Conservation (phyloP, 2,329 filamentous ascomycete species). For the Trichothecium roseum region DNA sequence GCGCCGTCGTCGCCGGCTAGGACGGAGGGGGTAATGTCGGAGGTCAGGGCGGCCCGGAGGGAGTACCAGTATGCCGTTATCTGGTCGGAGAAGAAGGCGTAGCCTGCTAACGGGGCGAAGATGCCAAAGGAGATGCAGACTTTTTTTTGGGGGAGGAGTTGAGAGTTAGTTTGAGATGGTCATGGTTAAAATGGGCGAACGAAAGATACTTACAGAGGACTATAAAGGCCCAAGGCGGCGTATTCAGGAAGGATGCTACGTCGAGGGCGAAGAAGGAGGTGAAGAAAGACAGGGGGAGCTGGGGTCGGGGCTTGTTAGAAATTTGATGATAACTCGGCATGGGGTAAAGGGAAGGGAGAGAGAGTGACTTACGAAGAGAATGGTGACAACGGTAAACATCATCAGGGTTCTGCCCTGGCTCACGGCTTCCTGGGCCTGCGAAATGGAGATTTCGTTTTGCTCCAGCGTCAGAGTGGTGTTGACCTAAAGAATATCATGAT, state of each 20-base stretch:
- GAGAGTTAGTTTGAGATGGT: no score
- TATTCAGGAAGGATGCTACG: slow-evolving; percentile 6
- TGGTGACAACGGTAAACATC: slow-evolving; percentile 9
- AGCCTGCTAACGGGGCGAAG: no score
- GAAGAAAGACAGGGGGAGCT: slow-evolving; percentile 10
- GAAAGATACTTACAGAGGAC: slow-evolving; percentile 7
- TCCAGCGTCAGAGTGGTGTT: slow-evolving; percentile 8
- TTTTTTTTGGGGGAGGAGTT: no score
- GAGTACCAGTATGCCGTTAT: no score
- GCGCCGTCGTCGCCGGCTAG: no score
- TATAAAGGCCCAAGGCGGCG: slow-evolving; percentile 7
- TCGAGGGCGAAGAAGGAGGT: slow-evolving; percentile 10
- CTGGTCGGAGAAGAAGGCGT: no score
- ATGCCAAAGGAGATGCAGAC: no score
- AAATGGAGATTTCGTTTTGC: slow-evolving; percentile 8
- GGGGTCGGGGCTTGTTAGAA: background rate
- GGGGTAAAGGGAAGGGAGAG: no score
- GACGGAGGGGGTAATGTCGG: no score
- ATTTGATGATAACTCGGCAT: no score
- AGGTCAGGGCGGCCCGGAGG: no score
- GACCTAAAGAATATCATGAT: slow-evolving; percentile 1
- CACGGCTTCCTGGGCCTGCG: slow-evolving; percentile 5
- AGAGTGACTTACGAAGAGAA: slow-evolving; percentile 9
- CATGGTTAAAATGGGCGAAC: no score
- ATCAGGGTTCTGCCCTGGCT: slow-evolving; percentile 8